These are phyloP conservation scores for Ophiostoma tasmaniense DNA, from an alignment of 2,329 filamentous ascomycete species.

Conservation along the genomic window DNA sequence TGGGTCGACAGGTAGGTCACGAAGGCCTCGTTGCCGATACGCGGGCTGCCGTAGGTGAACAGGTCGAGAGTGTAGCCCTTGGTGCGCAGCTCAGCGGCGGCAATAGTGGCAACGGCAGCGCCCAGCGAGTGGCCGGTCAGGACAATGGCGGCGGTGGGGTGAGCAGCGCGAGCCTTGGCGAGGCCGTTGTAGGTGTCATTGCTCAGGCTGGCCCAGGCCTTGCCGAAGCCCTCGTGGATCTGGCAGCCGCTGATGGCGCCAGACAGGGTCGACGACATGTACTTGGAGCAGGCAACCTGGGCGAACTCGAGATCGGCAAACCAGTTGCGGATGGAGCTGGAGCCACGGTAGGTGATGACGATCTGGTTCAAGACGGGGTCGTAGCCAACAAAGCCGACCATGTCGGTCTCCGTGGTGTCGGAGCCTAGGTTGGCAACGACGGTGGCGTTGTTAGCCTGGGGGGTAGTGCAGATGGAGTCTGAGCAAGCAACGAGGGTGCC, in stretches of 20 bases:
- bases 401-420: slow-evolving; percentile 22
- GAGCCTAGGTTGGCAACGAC: slow-evolving; percentile 34
- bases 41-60: slow-evolving; percentile 60
- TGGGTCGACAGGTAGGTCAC: slow-evolving; percentile 46
- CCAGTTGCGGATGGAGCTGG: slow-evolving; percentile 51
- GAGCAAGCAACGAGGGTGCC: slow-evolving; percentile 37
- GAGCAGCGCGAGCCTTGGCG: slow-evolving; percentile 30
- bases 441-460: slow-evolving; percentile 36
- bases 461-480: slow-evolving; percentile 34
- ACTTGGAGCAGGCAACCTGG: slow-evolving; percentile 28
- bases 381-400: slow-evolving; percentile 43
- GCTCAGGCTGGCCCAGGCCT: slow-evolving; percentile 49
- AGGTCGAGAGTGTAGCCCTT: slow-evolving; percentile 43
- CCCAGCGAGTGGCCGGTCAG: slow-evolving; percentile 63
- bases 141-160: slow-evolving; percentile 34
- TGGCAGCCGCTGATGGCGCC: slow-evolving; percentile 33
- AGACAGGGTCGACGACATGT: background rate
- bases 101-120: slow-evolving; percentile 54
- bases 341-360: slow-evolving; percentile 53
- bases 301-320: slow-evolving; percentile 45
- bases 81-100: slow-evolving; percentile 45
- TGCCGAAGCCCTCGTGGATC: slow-evolving; percentile 50
- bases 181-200: slow-evolving; percentile 36
- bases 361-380: slow-evolving; percentile 44
- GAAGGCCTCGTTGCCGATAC: slow-evolving; percentile 51